Percentiles rank a stretch among this genome's conserved stretches.
These are phyloP conservation scores for Paspalum notatum DNA, from an alignment of 176 grass and related monocot genomes.

Conservation along the genomic window DNA sequence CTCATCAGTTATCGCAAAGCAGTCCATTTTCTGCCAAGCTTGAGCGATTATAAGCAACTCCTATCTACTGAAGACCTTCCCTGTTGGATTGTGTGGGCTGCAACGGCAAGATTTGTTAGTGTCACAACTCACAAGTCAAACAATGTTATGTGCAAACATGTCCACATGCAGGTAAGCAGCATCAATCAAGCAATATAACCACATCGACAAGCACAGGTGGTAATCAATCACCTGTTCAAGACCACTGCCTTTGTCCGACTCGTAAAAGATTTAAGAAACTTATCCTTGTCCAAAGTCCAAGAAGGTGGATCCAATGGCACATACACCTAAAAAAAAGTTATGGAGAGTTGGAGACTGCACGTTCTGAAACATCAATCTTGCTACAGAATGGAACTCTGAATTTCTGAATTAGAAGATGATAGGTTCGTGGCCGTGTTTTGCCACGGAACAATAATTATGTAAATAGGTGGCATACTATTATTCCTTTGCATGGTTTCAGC, in stretches of 20 bases:
- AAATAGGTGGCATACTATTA: no score
- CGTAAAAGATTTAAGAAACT: conserved; percentile 72
- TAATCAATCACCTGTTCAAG: conserved; percentile 68
- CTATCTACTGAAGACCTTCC: conserved; percentile 78
- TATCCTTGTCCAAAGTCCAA: conserved; percentile 71
- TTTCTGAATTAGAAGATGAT: not conserved
- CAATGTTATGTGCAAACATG: not conserved
- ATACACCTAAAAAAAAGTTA: conserved; percentile 61
- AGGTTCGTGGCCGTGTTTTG: no score
- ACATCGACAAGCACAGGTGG: no score
- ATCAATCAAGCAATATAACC: not conserved
- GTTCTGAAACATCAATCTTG: not conserved
- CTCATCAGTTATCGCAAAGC: conserved; percentile 85
- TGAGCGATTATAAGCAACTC: conserved; percentile 65
- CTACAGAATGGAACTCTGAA: not conserved
- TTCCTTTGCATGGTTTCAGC: no score
- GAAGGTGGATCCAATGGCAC: conserved; percentile 79
- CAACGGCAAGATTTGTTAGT: conserved; percentile 32
- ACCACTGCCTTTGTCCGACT: conserved; percentile 80
- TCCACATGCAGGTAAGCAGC: not conserved
- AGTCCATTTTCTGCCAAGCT: conserved; percentile 72
- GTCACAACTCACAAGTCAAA: conserved; percentile 3
- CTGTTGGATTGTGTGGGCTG: conserved; percentile 96
- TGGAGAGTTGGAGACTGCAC: not conserved
- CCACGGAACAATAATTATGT: no score